Evolutionary conservation across 192 early-diverging fungal genomes (phyloP).

Genomic region (Chytriomyces sp.): DNA sequence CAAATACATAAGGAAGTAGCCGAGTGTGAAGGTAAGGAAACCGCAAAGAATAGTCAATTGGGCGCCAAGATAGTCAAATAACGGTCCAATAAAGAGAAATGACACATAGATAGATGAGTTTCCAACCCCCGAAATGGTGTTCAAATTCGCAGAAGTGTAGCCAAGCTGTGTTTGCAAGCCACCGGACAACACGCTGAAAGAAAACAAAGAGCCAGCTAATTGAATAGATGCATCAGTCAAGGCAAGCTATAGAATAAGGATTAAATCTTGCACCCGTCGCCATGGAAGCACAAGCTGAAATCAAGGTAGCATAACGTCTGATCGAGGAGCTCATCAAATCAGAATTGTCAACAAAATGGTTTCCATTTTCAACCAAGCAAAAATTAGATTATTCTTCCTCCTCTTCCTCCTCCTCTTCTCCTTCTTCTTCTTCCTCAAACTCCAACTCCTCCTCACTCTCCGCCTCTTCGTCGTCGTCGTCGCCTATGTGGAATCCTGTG

Average conservation of each 20-base stretch:
- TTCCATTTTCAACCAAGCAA: neutral
- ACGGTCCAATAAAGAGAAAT: constrained; percentile 40
- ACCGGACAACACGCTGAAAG: constrained; percentile 30
- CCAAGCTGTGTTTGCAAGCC: constrained; percentile 10
- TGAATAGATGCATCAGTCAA: neutral
- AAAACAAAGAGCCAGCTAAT: constrained; percentile 25
- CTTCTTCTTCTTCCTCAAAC: neutral
- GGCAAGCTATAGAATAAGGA: neutral
- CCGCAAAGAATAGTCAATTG: constrained; percentile 23
- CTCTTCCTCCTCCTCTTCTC: constrained; percentile 27
- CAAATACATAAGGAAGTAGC: constrained; percentile 36
- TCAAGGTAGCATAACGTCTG: neutral
- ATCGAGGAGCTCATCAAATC: neutral
- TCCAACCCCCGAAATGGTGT: constrained; percentile 35
- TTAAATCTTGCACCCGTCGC: neutral
- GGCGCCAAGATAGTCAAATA: constrained; percentile 35
- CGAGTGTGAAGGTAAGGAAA: constrained; percentile 14
- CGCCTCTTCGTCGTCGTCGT: constrained; percentile 39
- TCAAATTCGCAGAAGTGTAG: constrained; percentile 26
- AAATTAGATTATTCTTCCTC: neutral
- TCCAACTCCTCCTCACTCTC: constrained; percentile 18
- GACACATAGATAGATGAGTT: constrained; percentile 37
- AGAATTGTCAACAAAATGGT: neutral
- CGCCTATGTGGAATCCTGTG: constrained; percentile 27
- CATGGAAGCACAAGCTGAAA: constrained; percentile 1